Evolutionary conservation across 139 green algal genomes (phyloP).

Genomic region (Volvox africanus): DNA sequence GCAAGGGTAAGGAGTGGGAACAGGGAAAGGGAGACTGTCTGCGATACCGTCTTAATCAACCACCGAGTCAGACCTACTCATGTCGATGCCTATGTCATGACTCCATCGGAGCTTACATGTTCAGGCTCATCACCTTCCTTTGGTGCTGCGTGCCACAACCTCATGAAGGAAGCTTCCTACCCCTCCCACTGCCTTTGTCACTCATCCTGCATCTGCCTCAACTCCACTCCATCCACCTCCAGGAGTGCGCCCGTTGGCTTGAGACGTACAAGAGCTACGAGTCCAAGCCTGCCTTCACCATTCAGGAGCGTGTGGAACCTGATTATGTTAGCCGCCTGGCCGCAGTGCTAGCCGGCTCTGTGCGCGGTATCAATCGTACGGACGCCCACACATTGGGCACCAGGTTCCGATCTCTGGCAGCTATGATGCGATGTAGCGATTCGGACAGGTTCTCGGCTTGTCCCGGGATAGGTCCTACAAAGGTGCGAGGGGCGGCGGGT

Average conservation of each 20-base stretch:
- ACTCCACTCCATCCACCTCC: neutral
- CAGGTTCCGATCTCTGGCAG: constrained; percentile 59
- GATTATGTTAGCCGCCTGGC: constrained; percentile 88
- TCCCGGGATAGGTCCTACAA: constrained; percentile 91
- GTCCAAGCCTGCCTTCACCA: constrained; percentile 86
- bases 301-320: constrained; percentile 74
- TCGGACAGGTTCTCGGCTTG: constrained; percentile 79
- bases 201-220: neutral
- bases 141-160: too few species aligned
- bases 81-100: too few species aligned
- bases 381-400: constrained; percentile 82
- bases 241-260: constrained; percentile 94
- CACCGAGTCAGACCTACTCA: too few species aligned
- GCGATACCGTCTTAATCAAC: too few species aligned
- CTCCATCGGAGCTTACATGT: too few species aligned
- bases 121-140: too few species aligned
- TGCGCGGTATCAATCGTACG: constrained; percentile 86
- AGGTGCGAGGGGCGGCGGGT: constrained; percentile 64
- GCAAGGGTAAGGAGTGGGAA: too few species aligned
- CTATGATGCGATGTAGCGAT: constrained; percentile 60
- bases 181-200: too few species aligned
- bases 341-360: constrained; percentile 70
- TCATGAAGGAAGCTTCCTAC: too few species aligned
- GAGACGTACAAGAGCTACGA: constrained; percentile 96
- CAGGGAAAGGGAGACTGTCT: too few species aligned